Percentiles rank a stretch among this genome's conserved stretches.
Conservation (phyloP, 129 eudicot genomes). For the Centella asiatica region DNA sequence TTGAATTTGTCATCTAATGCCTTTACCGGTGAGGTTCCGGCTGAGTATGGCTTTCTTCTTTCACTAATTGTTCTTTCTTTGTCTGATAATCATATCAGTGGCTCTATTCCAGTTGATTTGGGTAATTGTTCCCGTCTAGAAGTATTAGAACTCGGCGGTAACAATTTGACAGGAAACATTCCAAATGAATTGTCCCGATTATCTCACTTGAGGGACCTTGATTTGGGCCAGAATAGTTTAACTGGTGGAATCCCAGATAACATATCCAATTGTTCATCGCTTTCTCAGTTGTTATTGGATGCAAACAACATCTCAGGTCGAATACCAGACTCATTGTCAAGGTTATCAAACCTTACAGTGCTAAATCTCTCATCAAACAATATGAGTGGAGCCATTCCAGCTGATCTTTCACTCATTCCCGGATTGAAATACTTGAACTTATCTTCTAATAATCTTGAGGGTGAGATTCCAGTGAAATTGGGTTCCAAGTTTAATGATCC, state of each 20-base stretch:
- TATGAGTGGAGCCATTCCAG: conserved; percentile 53
- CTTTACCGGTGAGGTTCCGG: conserved; percentile 57
- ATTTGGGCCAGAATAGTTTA: conserved; percentile 46
- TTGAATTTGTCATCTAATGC: conserved; percentile 60
- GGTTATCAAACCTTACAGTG: conserved; percentile 31
- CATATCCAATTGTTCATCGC: conserved; percentile 36
- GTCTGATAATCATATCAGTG: conserved; percentile 35
- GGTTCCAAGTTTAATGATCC: conserved; percentile 50
- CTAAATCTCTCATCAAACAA: conserved; percentile 55
- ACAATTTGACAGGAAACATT: conserved; percentile 43
- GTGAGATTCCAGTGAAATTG: conserved; percentile 54
- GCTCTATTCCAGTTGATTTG: conserved; percentile 44
- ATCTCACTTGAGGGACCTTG: conserved; percentile 42
- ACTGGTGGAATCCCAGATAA: conserved; percentile 56
- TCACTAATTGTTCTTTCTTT: conserved; percentile 47
- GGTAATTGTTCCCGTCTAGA: conserved; percentile 54
- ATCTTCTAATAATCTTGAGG: conserved; percentile 58
- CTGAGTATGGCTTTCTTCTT: conserved; percentile 52
- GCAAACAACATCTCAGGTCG: conserved; percentile 50
- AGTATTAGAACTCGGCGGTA: conserved; percentile 51
- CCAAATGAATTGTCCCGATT: conserved; percentile 41
- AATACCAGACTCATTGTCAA: conserved; percentile 45
- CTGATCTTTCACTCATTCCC: conserved; percentile 35
- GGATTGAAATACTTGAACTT: conserved; percentile 39
- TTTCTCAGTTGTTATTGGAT: conserved; percentile 37